Percentiles rank a stretch among this genome's conserved stretches.
phyloP scores from a whole-genome alignment of 805 yeast genomes.

The Priceomyces fermenticarens region DNA sequence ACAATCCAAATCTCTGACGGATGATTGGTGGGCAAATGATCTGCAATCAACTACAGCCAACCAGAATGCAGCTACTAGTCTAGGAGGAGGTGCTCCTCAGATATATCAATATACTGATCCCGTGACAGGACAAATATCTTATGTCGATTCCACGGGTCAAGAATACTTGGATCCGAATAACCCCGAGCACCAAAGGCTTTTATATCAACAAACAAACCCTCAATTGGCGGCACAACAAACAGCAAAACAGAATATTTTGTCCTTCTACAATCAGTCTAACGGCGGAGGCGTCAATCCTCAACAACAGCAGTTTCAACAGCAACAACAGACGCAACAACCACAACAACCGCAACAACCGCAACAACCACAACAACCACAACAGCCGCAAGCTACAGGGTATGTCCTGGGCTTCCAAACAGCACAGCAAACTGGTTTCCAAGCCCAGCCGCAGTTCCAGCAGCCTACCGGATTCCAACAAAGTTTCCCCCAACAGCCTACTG shows the following conservation, averaged over 20 bases:
- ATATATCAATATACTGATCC: conserved; percentile 73
- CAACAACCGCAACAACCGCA: conserved; percentile 13
- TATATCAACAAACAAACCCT: conserved; percentile 32
- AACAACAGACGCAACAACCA: conserved; percentile 7
- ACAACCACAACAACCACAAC: conserved; percentile 11
- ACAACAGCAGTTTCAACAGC: conserved; percentile 10
- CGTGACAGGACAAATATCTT: conserved; percentile 61
- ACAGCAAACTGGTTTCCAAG: conserved; percentile 14
- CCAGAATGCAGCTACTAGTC: conserved; percentile 9
- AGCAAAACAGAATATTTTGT: conserved; percentile 36
- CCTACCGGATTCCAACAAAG: conserved; percentile 3
- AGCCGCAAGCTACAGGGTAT: conserved; percentile 7
- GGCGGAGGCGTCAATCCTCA: conserved; percentile 10
- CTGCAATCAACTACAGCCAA: conserved; percentile 3
- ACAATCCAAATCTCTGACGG: conserved; percentile 2
- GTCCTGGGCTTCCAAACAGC: neutral
- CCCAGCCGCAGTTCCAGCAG: conserved; percentile 4
- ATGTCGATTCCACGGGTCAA: conserved; percentile 67
- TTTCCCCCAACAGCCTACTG: neutral
- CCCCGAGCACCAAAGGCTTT: conserved; percentile 42
- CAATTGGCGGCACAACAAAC: conserved; percentile 35
- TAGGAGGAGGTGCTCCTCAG: conserved; percentile 36
- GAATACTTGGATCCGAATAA: conserved; percentile 52
- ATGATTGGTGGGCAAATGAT: conserved; percentile 33
- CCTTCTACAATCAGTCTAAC: conserved; percentile 41